A percentile compares a stretch with the other conserved stretches of the same genome.
Conservation (phyloP, 805 yeast species). For the Pichia rugopelliculosa region DNA sequence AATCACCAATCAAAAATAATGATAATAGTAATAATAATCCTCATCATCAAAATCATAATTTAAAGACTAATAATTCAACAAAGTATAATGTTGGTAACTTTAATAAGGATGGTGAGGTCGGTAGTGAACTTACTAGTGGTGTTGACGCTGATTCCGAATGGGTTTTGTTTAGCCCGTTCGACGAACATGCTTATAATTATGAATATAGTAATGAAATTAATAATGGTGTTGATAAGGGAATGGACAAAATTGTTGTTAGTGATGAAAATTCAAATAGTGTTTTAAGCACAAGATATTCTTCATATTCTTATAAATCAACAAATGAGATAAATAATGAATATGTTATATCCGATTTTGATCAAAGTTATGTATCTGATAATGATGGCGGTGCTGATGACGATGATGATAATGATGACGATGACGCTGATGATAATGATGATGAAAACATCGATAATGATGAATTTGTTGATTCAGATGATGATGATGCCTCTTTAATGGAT, state of each 20-base stretch:
- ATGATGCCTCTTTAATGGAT: neutral
- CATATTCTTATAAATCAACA: neutral
- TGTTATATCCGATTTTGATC: constrained; percentile 13
- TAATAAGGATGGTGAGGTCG: neutral
- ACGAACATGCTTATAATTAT: neutral
- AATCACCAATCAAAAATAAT: neutral
- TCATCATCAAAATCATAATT: no score
- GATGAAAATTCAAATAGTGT: neutral
- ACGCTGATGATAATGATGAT: neutral
- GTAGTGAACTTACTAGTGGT: neutral
- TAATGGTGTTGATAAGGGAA: neutral
- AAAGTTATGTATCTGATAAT: constrained; percentile 5
- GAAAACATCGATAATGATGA: constrained; percentile 21
- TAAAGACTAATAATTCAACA: neutral
- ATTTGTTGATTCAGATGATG: constrained; percentile 23
- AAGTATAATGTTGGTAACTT: neutral
- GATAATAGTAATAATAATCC: no score
- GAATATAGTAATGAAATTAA: neutral
- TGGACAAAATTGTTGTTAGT: neutral
- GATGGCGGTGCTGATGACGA: neutral
- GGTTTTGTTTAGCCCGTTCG: constrained; percentile 4
- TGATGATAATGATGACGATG: neutral
- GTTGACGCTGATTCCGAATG: constrained; percentile 1
- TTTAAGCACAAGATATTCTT: constrained; percentile 5
- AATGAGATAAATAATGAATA: constrained; percentile 7